Base-by-base conservation (phyloP, 306 rosid species). In the Vigna radiata region DNA sequence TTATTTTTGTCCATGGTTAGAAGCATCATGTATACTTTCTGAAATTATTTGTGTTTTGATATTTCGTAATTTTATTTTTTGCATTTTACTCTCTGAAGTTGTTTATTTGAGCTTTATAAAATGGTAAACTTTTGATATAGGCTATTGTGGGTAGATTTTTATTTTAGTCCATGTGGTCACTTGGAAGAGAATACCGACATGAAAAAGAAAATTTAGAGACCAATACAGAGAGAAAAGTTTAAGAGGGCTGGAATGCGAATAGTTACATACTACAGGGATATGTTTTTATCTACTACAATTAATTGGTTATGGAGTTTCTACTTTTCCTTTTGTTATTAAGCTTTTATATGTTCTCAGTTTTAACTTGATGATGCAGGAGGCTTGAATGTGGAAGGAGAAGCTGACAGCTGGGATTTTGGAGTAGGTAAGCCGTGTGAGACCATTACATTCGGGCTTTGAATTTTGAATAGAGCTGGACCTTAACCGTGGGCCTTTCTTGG, bases 351-450 rank as follows among this genome's bases (percentile, higher is more conserved):
- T 68, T 68, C 55, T 68, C 21, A 68, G 54, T 19, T 25, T 29
- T 27, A 23, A 68, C 27, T 59, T 72, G 31, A 21, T 84, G 15
- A 77, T 81, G 48, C 77, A 95, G 97, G 98, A 85, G 97, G 98
- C 72, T 82, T 95, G 72, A 90, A 91, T 88, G 91, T 95, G 58
- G 96, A 95, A 89, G 98, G 98, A 86, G 98, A 95, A 85, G 91
- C 98, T 0, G 98, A 92, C 65, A 89, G 89, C 75, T 95, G 98
- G 98, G 98, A 95, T 68, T 83, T 94, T 66, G 98, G 98, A 75
- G 88, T 92, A 80, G 97, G 97, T 94, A 90, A 68, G 91, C 78
- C 61, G 39, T 15, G 5, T 17, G 4, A 8, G 37, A 48, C 64
- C 78, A 18, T 78, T 72, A 43, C 33, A 11, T 79, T 63, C 58